phyloP scores from a whole-genome alignment of 2,329 filamentous ascomycete genomes.

The Tolypocladium nubicola region DNA sequence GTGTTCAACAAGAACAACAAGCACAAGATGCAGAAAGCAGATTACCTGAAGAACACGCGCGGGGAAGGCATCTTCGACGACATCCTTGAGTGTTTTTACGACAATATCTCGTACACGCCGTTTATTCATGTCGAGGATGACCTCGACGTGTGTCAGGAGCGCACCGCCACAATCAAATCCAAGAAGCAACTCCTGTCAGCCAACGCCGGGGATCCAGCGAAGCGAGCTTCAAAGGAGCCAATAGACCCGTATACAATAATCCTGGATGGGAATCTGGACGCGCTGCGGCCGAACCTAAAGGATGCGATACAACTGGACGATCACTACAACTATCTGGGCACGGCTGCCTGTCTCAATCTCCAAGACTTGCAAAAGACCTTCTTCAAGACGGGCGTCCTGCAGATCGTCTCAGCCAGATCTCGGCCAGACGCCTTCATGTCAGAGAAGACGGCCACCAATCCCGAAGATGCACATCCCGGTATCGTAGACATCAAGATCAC shows the following conservation, averaged over 20 bases:
- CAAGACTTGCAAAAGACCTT: conserved; percentile 79
- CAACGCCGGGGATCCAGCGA: conserved; percentile 38
- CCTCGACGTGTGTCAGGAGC: conserved; percentile 65
- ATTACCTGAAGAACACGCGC: conserved; percentile 90
- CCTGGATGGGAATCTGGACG: conserved; percentile 77
- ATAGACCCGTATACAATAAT: conserved; percentile 94
- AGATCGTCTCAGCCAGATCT: conserved; percentile 90
- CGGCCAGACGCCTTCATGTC: conserved; percentile 92
- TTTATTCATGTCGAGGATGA: conserved; percentile 98
- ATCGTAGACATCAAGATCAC: conserved; percentile 97
- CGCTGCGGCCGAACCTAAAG: conserved; percentile 72
- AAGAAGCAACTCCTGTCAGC: conserved; percentile 60
- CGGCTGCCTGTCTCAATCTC: conserved; percentile 64
- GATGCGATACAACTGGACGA: conserved; percentile 92
- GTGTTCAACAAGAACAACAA: conserved; percentile 99
- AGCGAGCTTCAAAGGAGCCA: conserved; percentile 64
- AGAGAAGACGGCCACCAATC: conserved; percentile 74
- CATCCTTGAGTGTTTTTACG: conserved; percentile 91
- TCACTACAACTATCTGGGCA: conserved; percentile 79
- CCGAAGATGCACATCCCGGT: conserved; percentile 76
- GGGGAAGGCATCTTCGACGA: conserved; percentile 91
- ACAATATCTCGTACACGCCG: conserved; percentile 96
- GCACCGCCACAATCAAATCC: conserved; percentile 58
- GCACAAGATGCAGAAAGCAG: conserved; percentile 92
- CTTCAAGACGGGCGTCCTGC: conserved; percentile 80